Conservation (phyloP, 2,329 filamentous ascomycete species). For the Hypoxylon sp. region DNA sequence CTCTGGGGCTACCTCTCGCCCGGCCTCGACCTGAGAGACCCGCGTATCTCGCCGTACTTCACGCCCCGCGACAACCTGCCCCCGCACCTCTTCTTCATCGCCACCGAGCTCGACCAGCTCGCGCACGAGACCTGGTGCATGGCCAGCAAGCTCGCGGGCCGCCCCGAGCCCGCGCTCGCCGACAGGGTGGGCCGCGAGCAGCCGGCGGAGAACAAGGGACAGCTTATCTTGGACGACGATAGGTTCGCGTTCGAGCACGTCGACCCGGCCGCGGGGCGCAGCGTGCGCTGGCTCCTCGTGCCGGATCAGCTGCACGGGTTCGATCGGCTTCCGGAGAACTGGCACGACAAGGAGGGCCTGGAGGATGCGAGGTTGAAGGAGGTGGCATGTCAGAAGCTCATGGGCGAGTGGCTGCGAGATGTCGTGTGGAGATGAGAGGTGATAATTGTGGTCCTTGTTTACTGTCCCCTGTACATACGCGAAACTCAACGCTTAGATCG, state of each 20-base stretch:
- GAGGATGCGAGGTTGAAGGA: constrained; percentile 45
- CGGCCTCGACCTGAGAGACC: constrained; percentile 47
- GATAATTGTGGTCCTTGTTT: background rate
- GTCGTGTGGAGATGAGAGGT: constrained; percentile 41
- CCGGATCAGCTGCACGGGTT: constrained; percentile 54
- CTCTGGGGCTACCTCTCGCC: constrained; percentile 53
- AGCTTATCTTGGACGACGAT: constrained; percentile 46
- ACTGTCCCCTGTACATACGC: background rate
- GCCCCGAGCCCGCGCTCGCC: constrained; percentile 38
- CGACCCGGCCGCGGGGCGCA: constrained; percentile 33
- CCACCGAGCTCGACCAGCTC: constrained; percentile 56
- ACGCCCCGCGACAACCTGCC: constrained; percentile 49
- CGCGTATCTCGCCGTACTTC: constrained; percentile 52
- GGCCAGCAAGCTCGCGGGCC: constrained; percentile 47
- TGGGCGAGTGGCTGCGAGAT: constrained; percentile 45
- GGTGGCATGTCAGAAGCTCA: constrained; percentile 40
- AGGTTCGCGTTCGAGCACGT: constrained; percentile 48
- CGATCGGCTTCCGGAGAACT: constrained; percentile 44
- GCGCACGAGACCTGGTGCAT: constrained; percentile 52
- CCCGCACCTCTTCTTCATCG: constrained; percentile 53
- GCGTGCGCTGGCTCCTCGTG: constrained; percentile 52
- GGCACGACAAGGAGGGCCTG: constrained; percentile 43
- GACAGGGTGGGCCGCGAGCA: constrained; percentile 43
- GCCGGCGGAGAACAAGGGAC: constrained; percentile 23
- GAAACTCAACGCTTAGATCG: background rate